Evolutionary conservation across 129 eudicot genomes (phyloP), one percentile per base, ranked within the genome.

Genomic region (Scalesia atractyloides): DNA sequence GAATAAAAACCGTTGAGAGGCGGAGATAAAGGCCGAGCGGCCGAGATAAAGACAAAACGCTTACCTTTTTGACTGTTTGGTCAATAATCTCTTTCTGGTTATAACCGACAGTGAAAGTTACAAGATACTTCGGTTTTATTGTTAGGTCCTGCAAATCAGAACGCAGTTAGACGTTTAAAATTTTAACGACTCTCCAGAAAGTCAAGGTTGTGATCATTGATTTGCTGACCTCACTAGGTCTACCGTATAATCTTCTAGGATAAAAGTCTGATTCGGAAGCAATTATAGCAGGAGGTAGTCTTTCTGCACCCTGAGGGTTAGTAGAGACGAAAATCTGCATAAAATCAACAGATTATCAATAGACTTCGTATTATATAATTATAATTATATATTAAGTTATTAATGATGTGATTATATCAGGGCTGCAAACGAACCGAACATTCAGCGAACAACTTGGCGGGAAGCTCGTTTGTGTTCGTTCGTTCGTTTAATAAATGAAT

Each of bases 271-370:
- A 92, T 51, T 85, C 80, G 36, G 94, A 75, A 61, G 80, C 89
- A 69, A 94, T 80, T 57, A 94, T 90, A n/a, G 77, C 90, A 41
- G 98, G 98, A 9, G 97, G 97, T 72, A 90, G 77, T 72, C 78
- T 73, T 70, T 94, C 99, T 51, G 99, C 94, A 48, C 97, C 99
- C 69, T 78, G 79, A 8, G 99, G 99, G 72, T 94, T 94, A 61
- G 93, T 83, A 18, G 92, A 79, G 46, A 83, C 91, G 76, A 84
- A 88, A 50, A 94, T 90, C 96, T 90, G 81, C 79, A 87, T 66
- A 58, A 4, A 37, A 59, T 59, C 26, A 12, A 51, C 51, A 58
- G 2, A 60, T 59, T 61, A 59, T 73, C 14, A 36, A 61, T 16
- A 62, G 2, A 36, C 17, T 16, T 37, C 3, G 3, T 15, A 24